A percentile compares a stretch with the other conserved stretches of the same genome.
Conservation (phyloP, 805 yeast species). For the Nadsonia fulvescens region DNA sequence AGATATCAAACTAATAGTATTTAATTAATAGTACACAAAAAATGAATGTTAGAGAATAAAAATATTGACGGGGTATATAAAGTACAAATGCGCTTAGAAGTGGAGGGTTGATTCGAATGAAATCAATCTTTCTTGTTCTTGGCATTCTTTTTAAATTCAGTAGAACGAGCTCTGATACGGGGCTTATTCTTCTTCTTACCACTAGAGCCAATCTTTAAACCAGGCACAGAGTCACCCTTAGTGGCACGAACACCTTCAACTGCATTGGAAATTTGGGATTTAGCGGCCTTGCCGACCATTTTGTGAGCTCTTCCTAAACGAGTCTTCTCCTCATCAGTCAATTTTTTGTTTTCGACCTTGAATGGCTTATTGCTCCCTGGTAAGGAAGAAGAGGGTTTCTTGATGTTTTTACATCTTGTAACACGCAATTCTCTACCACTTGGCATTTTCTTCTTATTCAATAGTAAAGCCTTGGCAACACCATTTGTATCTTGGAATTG, state of each 20-base stretch:
- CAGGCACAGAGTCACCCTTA: constrained; percentile 43
- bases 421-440: constrained; percentile 54
- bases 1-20: too few species aligned
- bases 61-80: too few species aligned
- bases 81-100: too few species aligned
- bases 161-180: constrained; percentile 36
- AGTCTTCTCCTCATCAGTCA: constrained; percentile 55
- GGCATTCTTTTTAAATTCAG: constrained; percentile 30
- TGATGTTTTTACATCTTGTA: constrained; percentile 42
- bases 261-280: constrained; percentile 35
- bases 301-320: constrained; percentile 64
- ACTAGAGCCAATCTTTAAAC: constrained; percentile 39
- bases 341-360: constrained; percentile 16
- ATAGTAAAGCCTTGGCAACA: constrained; percentile 65
- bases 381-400: too few species aligned
- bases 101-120: too few species aligned
- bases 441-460: constrained; percentile 46
- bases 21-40: too few species aligned
- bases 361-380: too few species aligned
- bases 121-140: too few species aligned
- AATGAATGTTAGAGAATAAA: too few species aligned
- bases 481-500: constrained; percentile 53
- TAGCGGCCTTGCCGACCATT: constrained; percentile 64
- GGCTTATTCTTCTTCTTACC: constrained; percentile 32
- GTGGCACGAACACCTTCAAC: constrained; percentile 67